Evolutionary conservation across 306 rosid genomes (phyloP).

Genomic region (Quercus glauca): DNA sequence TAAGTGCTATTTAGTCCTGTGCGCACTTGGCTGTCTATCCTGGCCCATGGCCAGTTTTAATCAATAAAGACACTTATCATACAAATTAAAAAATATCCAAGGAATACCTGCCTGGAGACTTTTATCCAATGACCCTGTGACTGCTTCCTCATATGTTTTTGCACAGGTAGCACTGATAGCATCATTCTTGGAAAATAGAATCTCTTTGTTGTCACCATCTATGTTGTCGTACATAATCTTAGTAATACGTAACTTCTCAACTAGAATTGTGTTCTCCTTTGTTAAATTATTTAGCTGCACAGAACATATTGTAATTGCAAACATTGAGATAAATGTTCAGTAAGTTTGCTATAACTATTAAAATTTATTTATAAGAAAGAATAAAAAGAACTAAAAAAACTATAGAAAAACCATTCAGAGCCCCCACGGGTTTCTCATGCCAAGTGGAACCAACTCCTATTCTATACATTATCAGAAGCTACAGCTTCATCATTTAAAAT

Average conservation of each 20-base stretch:
- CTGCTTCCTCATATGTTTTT: slow-evolving; percentile 43
- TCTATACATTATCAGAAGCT: not conserved
- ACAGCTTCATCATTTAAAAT: not conserved
- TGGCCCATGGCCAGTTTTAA: not conserved
- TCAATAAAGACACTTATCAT: not conserved
- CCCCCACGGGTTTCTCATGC: not conserved
- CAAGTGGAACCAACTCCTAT: not conserved
- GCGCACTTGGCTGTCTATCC: not conserved
- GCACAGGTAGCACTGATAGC: slow-evolving; percentile 38
- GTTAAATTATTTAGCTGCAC: slow-evolving; percentile 59
- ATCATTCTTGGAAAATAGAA: slow-evolving; percentile 39
- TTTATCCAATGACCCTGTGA: slow-evolving; percentile 32
- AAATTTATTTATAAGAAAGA: not conserved
- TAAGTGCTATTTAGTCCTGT: not conserved
- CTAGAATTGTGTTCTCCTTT: slow-evolving; percentile 53
- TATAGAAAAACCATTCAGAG: slow-evolving; percentile 7
- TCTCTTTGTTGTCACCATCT: slow-evolving; percentile 39
- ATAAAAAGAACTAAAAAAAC: not conserved
- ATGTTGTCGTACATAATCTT: slow-evolving; percentile 29
- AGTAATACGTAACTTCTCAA: slow-evolving; percentile 36
- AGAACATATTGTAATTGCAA: slow-evolving; percentile 12
- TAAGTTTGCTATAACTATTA: too few species aligned
- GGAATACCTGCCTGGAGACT: slow-evolving; percentile 76
- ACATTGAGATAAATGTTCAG: not conserved
- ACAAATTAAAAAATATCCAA: slow-evolving; percentile 12